phyloP scores from a whole-genome alignment of 768 basidiomycete genomes.

The Cystobasidium onofrii region DNA sequence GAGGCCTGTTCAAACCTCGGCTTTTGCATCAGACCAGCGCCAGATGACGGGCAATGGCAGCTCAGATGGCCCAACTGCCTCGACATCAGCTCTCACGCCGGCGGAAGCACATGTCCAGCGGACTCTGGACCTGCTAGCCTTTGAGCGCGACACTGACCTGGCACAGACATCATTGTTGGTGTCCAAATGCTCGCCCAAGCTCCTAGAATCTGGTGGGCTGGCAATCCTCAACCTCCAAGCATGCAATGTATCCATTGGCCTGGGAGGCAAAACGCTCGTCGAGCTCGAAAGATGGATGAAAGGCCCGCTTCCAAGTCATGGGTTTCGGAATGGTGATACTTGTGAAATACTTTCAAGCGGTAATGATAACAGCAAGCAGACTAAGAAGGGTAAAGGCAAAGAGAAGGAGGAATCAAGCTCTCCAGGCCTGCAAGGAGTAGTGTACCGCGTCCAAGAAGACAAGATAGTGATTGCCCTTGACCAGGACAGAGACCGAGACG shows the following conservation, averaged over 20 bases:
- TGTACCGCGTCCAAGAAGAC: constrained; percentile 21
- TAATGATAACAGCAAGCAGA: neutral
- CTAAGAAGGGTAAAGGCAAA: constrained; percentile 19
- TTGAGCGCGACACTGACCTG: constrained; percentile 26
- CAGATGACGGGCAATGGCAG: neutral
- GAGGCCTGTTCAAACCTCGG: too few relatives aligned
- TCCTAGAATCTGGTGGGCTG: constrained; percentile 30
- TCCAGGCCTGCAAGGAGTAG: constrained; percentile 29
- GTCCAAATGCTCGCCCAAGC: constrained; percentile 25
- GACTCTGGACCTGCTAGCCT: constrained; percentile 17
- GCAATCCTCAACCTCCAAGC: constrained; percentile 23
- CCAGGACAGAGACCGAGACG: neutral
- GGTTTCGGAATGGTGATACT: constrained; percentile 31
- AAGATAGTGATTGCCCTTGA: constrained; percentile 31
- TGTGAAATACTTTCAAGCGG: constrained; percentile 12
- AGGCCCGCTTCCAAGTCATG: constrained; percentile 17
- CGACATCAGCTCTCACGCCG: neutral
- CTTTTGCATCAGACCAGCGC: neutral
- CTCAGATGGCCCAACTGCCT: neutral
- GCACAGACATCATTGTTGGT: constrained; percentile 26
- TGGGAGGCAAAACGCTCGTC: constrained; percentile 35
- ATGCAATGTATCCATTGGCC: constrained; percentile 24
- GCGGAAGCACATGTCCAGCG: constrained; percentile 11
- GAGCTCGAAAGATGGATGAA: constrained; percentile 31
- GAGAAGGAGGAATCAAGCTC: constrained; percentile 12